Evolutionary conservation across 2,329 filamentous ascomycete genomes (phyloP).

Genomic region (Fonsecaea pugnacius): DNA sequence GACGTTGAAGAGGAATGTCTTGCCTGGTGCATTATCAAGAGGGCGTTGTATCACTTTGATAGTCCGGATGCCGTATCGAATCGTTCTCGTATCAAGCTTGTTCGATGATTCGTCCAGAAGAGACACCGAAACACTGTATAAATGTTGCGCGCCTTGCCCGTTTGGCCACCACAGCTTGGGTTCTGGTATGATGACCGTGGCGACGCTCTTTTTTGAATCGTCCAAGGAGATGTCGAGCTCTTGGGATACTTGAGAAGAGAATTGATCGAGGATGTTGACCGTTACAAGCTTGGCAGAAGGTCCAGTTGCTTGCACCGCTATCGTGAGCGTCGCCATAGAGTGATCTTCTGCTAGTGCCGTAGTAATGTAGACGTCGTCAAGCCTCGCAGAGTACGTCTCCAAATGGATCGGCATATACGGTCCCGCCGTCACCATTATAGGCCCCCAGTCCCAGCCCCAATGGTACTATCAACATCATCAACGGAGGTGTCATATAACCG

Average conservation of each 20-base stretch:
- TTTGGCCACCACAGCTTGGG: conserved; percentile 64
- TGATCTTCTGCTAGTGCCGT: conserved; percentile 41
- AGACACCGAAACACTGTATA: conserved; percentile 60
- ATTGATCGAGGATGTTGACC: conserved; percentile 40
- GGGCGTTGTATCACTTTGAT: conserved; percentile 49
- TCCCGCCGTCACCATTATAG: conserved; percentile 64
- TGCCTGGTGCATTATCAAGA: conserved; percentile 56
- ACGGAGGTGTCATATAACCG: neutral
- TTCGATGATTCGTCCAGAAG: conserved; percentile 36
- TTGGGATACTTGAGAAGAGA: conserved; percentile 42
- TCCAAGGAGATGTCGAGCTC: conserved; percentile 1
- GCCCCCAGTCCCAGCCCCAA: conserved; percentile 72
- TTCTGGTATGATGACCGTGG: conserved; percentile 32
- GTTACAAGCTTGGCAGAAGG: conserved; percentile 30
- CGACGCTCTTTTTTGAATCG: neutral
- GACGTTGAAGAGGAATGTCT: conserved; percentile 67
- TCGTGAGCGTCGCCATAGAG: conserved; percentile 44
- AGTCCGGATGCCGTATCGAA: conserved; percentile 61
- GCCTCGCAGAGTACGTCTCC: conserved; percentile 63
- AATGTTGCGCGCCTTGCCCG: conserved; percentile 60
- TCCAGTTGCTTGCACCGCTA: conserved; percentile 47
- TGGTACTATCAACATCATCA: conserved; percentile 15
- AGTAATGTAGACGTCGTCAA: conserved; percentile 62
- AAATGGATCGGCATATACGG: conserved; percentile 71
- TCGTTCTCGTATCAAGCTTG: conserved; percentile 47